These are phyloP conservation scores for Spergularia bocconei DNA, from an alignment of 148 eudicot species.

Conservation along the genomic window DNA sequence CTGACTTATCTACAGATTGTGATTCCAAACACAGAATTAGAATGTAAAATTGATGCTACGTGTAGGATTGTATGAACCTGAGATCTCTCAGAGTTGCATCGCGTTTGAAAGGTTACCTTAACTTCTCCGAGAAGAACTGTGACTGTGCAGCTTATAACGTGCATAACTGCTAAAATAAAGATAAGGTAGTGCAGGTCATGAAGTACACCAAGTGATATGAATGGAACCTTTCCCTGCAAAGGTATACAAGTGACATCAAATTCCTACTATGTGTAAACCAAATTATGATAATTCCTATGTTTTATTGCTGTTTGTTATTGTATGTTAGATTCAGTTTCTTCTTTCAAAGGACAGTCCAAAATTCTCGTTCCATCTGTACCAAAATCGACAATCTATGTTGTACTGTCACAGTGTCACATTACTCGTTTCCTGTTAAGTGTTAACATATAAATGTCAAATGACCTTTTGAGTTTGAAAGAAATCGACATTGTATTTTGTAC, in stretches of 20 bases:
- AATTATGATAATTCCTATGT: too few species aligned
- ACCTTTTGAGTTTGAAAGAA: too few species aligned
- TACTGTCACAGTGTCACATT: too few species aligned
- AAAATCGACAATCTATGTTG: too few species aligned
- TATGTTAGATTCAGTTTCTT: too few species aligned
- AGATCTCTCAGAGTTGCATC: background rate
- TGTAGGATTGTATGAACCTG: background rate
- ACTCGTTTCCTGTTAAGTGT: too few species aligned
- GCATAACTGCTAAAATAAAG: slow-evolving; percentile 35
- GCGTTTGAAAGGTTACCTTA: slow-evolving; percentile 18
- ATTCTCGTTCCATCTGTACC: too few species aligned
- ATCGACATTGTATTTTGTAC: too few species aligned
- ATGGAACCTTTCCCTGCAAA: slow-evolving; percentile 28
- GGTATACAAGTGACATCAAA: background rate
- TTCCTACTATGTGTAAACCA: too few species aligned
- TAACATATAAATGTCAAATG: too few species aligned
- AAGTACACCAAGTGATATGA: slow-evolving; percentile 28
- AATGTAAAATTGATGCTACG: too few species aligned
- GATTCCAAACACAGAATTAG: background rate
- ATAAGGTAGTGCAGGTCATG: slow-evolving; percentile 33
- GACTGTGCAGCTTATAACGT: slow-evolving; percentile 28
- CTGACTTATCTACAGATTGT: slow-evolving; percentile 26
- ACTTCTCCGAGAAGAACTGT: slow-evolving; percentile 29
- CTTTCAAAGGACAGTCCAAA: too few species aligned
- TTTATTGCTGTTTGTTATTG: background rate